phyloP scores from a whole-genome alignment of 345 rosid species.

The Lepidium africanum region DNA sequence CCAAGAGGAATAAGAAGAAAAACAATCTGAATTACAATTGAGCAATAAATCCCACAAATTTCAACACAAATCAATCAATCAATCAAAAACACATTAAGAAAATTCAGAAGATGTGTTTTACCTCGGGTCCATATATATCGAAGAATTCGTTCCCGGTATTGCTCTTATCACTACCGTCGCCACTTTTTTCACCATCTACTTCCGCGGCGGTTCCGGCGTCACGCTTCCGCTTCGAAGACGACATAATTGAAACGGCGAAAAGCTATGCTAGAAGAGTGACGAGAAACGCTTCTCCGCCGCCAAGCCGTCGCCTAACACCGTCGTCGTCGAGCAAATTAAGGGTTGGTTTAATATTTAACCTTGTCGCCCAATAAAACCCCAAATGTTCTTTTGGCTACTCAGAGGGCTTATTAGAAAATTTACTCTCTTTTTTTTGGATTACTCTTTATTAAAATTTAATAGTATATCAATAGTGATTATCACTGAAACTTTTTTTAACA shows the following conservation, averaged over 20 bases:
- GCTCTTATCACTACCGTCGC: conserved; percentile 11
- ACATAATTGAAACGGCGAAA: conserved; percentile 16
- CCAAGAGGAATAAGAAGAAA: neutral
- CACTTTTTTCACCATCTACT: conserved; percentile 5
- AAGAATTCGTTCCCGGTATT: conserved; percentile 24
- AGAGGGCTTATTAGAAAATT: no score
- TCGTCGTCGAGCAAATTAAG: conserved; percentile 7
- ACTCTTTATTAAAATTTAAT: no score
- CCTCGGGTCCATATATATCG: conserved; percentile 79
- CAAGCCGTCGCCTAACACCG: neutral
- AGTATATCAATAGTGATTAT: no score
- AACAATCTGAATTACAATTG: neutral
- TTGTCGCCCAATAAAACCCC: neutral
- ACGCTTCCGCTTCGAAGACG: conserved; percentile 27
- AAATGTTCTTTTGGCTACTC: neutral
- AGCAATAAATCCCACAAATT: neutral
- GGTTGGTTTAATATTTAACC: conserved; percentile 13
- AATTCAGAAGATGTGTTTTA: conserved; percentile 2
- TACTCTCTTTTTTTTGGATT: no score
- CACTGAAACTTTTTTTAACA: no score
- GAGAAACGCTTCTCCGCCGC: neutral
- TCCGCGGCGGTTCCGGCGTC: conserved; percentile 27
- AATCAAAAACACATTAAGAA: neutral
- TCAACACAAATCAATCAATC: neutral
- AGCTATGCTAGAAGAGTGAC: neutral